phyloP scores from a whole-genome alignment of 371 early-diverging fungal genomes.

The Mucor plumbeus region DNA sequence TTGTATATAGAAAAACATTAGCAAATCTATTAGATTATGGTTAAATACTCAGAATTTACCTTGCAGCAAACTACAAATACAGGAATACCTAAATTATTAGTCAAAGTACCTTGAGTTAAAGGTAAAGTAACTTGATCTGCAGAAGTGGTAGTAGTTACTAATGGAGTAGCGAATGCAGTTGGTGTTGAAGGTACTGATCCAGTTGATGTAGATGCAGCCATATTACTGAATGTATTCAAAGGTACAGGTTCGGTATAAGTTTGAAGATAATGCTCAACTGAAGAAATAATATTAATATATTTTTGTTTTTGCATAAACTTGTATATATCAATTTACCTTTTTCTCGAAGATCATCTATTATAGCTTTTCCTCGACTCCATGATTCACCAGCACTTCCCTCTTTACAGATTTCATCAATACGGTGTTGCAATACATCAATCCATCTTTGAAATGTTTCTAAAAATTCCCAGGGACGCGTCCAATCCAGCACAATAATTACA shows the following conservation, averaged over 20 bases:
- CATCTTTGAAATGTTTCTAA: constrained; percentile 82
- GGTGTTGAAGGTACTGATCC: constrained; percentile 31
- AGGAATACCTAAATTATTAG: constrained; percentile 88
- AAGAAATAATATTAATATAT: background rate
- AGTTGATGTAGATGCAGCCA: constrained; percentile 48
- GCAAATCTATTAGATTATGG: background rate
- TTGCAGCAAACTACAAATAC: constrained; percentile 90
- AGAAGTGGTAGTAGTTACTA: constrained; percentile 52
- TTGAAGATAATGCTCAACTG: constrained; percentile 67
- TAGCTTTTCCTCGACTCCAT: constrained; percentile 71
- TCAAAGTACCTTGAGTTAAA: constrained; percentile 81
- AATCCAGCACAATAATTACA: constrained; percentile 86
- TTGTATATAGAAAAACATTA: background rate
- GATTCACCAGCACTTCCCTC: constrained; percentile 58
- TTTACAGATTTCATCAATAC: constrained; percentile 63
- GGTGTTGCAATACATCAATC: constrained; percentile 75
- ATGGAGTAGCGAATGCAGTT: constrained; percentile 31
- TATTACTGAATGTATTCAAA: constrained; percentile 29
- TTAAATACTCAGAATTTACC: constrained; percentile 46
- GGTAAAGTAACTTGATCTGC: constrained; percentile 75
- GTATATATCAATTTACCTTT: constrained; percentile 48
- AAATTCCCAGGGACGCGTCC: constrained; percentile 92
- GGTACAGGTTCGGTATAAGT: constrained; percentile 59
- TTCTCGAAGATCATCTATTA: constrained; percentile 78
- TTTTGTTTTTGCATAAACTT: background rate